These are phyloP conservation scores for Crithidia expoeki DNA, from an alignment of 208 protist species.

Conservation along the genomic window DNA sequence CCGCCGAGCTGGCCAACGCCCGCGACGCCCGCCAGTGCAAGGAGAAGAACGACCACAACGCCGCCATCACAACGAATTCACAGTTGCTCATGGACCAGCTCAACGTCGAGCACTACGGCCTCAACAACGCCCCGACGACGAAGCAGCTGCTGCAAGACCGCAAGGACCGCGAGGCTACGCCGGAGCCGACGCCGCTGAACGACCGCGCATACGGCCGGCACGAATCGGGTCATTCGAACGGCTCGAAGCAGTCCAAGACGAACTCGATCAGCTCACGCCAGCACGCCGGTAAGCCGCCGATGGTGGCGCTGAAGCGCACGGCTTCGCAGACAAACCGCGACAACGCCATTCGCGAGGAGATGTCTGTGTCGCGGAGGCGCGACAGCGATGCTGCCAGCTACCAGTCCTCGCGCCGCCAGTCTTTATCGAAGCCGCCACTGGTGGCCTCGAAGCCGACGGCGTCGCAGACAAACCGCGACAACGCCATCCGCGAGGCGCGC, in stretches of 20 bases:
- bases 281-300: conserved; percentile 33
- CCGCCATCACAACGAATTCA: conserved; percentile 64
- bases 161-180: conserved; percentile 44
- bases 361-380: conserved; percentile 20
- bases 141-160: conserved; percentile 65
- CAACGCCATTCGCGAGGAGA: conserved; percentile 25
- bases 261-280: conserved; percentile 33
- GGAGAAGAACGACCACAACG: conserved; percentile 76
- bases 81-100: conserved; percentile 76
- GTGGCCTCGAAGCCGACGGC: conserved; percentile 56
- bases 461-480: conserved; percentile 50
- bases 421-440: conserved; percentile 57
- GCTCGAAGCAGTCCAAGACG: conserved; percentile 28
- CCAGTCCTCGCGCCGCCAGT: conserved; percentile 47
- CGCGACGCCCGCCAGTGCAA: conserved; percentile 61
- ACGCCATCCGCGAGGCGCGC: conserved; percentile 35
- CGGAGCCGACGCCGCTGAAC: conserved; percentile 30
- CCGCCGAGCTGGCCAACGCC: conserved; percentile 56
- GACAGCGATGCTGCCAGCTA: conserved; percentile 35
- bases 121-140: conserved; percentile 55
- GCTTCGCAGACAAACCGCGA: conserved; percentile 41
- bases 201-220: conserved; percentile 30
- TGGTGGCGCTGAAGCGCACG: conserved; percentile 44
- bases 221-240: conserved; percentile 10
- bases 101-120: conserved; percentile 82